Evolutionary conservation across 257 asterid genomes (phyloP), one percentile per base, ranked within the genome.

Genomic region (Catharanthus roseus): DNA sequence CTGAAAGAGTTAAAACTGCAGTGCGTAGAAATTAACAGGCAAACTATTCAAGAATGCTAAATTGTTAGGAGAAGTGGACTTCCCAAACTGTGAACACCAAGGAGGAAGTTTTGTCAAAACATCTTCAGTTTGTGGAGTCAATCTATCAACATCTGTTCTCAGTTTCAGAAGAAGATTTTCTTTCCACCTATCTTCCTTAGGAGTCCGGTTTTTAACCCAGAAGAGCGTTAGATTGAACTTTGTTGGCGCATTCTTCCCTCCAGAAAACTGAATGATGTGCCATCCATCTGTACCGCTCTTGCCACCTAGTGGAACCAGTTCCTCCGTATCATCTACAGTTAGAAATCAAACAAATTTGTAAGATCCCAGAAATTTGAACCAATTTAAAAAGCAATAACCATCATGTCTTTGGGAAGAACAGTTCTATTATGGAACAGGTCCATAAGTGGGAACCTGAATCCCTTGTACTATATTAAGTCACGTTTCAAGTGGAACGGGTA

Each of bases 21-120:
- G n/a, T n/a, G n/a, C n/a, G n/a, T n/a, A n/a, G n/a, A n/a, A n/a
- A n/a, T n/a, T 69, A 29, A 87, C 63, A 15, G 92, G 86, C 49
- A 90, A 78, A 71, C 76, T 78, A 54, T 62, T 86, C 64, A 93
- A 67, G 79, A 90, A 90, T n/a, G 97, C 87, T 68, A 90, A 76
- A 38, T 87, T 89, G 61, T 77, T 75, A 42, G 98, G 97, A 72
- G 92, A 83, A 0, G 97, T 85, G 11, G 97, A 93, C 81, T 93
- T 93, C 50, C 98, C 97, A 4, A 89, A 90, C 64, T 81, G 87
- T 66, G 97, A 86, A 75, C 96, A 93, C 98, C 98, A 90, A 7
- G 73, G 29, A 23, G 98, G 98, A 68, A 90, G 95, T 81, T 86
- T 93, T 75, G 33, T 31, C 41, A 93, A 85, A 44, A 90, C 79